Evolutionary conservation across 805 yeast species (phyloP).

Genomic region (Ogataea siamensis): DNA sequence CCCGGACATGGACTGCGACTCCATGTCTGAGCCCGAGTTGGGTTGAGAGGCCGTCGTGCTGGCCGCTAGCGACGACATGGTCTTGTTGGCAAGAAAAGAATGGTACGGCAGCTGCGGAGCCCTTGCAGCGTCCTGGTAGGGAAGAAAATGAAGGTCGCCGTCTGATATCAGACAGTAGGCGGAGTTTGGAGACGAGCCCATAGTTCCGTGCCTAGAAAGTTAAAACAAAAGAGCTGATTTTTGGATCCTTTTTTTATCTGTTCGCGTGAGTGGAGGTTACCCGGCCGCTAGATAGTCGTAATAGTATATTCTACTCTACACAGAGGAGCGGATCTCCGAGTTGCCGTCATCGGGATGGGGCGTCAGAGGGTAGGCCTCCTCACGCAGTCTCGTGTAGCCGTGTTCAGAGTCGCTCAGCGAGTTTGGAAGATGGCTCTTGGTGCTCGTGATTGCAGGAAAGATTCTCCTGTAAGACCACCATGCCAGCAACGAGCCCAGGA

Average conservation of each 20-base stretch:
- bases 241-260: constrained; percentile 5
- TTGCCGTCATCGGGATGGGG: constrained; percentile 11
- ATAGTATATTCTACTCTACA: constrained; percentile 1
- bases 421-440: constrained; percentile 41
- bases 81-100: constrained; percentile 26
- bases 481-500: constrained; percentile 63
- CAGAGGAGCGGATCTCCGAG: neutral
- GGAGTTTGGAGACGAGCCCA: constrained; percentile 10
- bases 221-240: constrained; percentile 1
- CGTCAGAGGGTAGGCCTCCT: constrained; percentile 16
- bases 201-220: neutral
- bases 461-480: constrained; percentile 53
- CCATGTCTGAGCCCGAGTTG: constrained; percentile 15
- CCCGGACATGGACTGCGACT: constrained; percentile 13
- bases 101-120: constrained; percentile 17
- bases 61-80: constrained; percentile 26
- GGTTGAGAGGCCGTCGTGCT: constrained; percentile 15
- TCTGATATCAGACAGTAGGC: constrained; percentile 30
- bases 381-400: constrained; percentile 8
- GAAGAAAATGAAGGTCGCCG: constrained; percentile 31
- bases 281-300: constrained; percentile 3
- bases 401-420: constrained; percentile 14
- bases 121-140: constrained; percentile 18
- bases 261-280: constrained; percentile 6
- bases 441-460: constrained; percentile 42